phyloP scores from a whole-genome alignment of 139 green algal genomes.

The Choricystis sp. region DNA sequence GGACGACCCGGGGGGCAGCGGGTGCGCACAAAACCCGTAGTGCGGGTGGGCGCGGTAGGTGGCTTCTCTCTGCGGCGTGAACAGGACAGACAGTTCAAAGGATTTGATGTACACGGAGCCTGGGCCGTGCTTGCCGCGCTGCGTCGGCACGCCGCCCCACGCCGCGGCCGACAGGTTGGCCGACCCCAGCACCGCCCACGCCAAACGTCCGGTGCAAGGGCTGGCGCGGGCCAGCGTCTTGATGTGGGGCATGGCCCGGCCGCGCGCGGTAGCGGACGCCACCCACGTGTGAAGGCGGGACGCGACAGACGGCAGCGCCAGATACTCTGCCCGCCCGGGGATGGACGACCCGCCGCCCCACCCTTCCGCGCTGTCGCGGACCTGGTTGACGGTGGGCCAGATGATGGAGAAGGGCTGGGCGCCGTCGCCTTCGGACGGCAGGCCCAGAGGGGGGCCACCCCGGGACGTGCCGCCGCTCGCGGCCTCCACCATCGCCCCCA shows the following conservation, averaged over 20 bases:
- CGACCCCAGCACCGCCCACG: not conserved
- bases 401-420: not conserved
- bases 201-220: too few relatives aligned
- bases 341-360: not conserved
- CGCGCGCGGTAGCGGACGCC: too few relatives aligned
- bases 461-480: too few relatives aligned
- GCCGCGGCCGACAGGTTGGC: not conserved
- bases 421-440: too few relatives aligned
- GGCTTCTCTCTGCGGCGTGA: not conserved
- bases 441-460: not conserved
- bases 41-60: not conserved
- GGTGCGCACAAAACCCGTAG: not conserved
- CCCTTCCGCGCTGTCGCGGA: not conserved
- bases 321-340: not conserved
- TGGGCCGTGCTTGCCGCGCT: too few relatives aligned
- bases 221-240: not conserved
- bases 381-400: not conserved
- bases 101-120: not conserved
- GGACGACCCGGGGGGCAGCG: not conserved
- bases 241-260: not conserved
- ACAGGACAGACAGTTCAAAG: not conserved
- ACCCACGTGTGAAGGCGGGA: not conserved
- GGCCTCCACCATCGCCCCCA: not conserved
- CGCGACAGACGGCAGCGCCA: not conserved
- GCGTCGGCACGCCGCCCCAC: not conserved